A percentile compares a stretch with the other conserved stretches of the same genome.
phyloP scores from a whole-genome alignment of 768 basidiomycete species.

The Leccinum barrowsii region DNA sequence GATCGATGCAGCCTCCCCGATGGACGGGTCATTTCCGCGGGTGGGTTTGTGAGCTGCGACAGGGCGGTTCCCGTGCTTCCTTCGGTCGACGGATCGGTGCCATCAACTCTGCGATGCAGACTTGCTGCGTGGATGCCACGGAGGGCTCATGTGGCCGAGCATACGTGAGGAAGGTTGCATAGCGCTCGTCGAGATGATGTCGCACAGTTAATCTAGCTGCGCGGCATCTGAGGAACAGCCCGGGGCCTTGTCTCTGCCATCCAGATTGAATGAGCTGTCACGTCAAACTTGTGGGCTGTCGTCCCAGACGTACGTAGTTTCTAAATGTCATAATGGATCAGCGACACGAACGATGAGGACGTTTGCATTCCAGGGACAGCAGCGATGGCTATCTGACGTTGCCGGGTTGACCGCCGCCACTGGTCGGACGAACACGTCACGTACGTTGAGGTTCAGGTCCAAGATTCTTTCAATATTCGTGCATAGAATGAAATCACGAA shows the following conservation, averaged over 20 bases:
- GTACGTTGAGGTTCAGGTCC: conserved; percentile 3
- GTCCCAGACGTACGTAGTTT: background rate
- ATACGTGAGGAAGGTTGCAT: background rate
- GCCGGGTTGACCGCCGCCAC: conserved; percentile 10
- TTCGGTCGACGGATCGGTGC: conserved; percentile 6
- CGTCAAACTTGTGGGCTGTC: background rate
- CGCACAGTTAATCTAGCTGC: background rate
- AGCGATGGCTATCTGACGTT: conserved; percentile 3
- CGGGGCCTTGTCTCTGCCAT: background rate
- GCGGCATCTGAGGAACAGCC: background rate
- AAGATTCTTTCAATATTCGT: background rate
- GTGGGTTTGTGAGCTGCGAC: conserved; percentile 5
- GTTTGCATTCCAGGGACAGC: conserved; percentile 8
- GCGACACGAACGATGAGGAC: background rate
- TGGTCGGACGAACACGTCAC: conserved; percentile 16
- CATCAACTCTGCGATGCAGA: conserved; percentile 3
- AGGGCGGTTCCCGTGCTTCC: conserved; percentile 10
- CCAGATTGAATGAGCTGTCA: conserved; percentile 4
- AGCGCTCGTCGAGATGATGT: conserved; percentile 2
- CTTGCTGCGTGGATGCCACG: conserved; percentile 4
- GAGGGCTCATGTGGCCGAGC: conserved; percentile 3
- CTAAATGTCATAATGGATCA: conserved; percentile 2
- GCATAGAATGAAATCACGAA: conserved; percentile 15
- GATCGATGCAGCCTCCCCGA: conserved; percentile 14
- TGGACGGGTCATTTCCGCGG: conserved; percentile 23